Base-by-base conservation (phyloP, 805 yeast genomes). In the Phaffomyces thermotolerans region DNA sequence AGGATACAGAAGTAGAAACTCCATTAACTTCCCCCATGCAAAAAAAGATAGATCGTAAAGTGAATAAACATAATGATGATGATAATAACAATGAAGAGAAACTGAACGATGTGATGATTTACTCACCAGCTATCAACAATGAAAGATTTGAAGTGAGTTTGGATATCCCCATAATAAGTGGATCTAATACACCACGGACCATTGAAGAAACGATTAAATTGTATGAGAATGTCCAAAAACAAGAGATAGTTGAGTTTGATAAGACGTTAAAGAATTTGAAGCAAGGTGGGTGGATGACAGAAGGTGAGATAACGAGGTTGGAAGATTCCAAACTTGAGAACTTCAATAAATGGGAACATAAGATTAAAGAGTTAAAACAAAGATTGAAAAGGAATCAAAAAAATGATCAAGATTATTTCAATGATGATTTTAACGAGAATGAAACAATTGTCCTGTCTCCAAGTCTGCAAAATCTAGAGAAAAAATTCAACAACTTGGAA, bases 241-340 rank as follows among this genome's bases (percentile, higher is more conserved):
- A 43, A 15, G 58, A 56, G 40, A 47, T 48, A 14, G 22, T 31
- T 7, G 60, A 48, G 36, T 50, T 50, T 34, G 41, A 50, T 18
- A 50, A 48, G 20, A 49, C 53, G 2, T 33, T 50, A 17, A 31
- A 42, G 18, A 44, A 48, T 32, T 35, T 56, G 13, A 46, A 46
- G 38, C 41, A 44, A n/a, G 45, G 58, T 43, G 60, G 60, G 5
- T 56, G 60, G 60, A 45, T 54, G 54, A 54, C 52, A 24, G 47
- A 46, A 15, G 41, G 34, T 17, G 58, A 56, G 39, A 17, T 53
- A 1, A 12, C n/a, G 8, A 45, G 48, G 25, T 25, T 56, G 8
- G 52, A 53, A 31, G 39, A 34, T 8, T 50, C 58, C 10, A 50
- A 50, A 20, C 41, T 37, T 13, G 52, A 50, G 32, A 54, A 56